Evolutionary conservation across 345 rosid genomes (phyloP).

Genomic region (Sisymbrium irio): DNA sequence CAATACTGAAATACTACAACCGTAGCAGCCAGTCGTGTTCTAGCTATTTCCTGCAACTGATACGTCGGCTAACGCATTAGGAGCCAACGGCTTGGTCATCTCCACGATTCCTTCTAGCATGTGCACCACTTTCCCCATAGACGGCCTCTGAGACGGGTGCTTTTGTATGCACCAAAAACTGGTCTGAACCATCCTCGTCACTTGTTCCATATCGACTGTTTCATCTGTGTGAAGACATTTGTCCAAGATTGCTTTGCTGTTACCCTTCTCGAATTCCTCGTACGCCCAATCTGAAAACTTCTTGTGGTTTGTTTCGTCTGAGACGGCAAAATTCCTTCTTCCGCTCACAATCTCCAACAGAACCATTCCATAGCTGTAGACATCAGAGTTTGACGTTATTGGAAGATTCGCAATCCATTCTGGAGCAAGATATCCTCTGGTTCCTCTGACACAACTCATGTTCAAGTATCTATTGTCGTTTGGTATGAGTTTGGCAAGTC

Average conservation of each 20-base stretch:
- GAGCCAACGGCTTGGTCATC: conserved; percentile 51
- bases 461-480: conserved; percentile 31
- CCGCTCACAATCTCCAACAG: conserved; percentile 58
- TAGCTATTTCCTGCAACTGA: background rate
- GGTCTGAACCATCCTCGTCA: conserved; percentile 30
- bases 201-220: conserved; percentile 45
- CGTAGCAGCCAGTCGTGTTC: background rate
- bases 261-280: conserved; percentile 54
- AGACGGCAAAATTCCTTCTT: conserved; percentile 44
- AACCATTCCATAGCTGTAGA: conserved; percentile 66
- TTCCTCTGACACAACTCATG: conserved; percentile 41
- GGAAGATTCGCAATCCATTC: conserved; percentile 55
- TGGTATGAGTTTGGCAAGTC: background rate
- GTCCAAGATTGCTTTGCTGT: conserved; percentile 35
- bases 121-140: conserved; percentile 55
- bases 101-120: conserved; percentile 58
- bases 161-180: conserved; percentile 65
- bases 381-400: conserved; percentile 52
- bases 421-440: conserved; percentile 55
- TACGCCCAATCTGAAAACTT: conserved; percentile 65
- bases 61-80: conserved; percentile 37
- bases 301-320: conserved; percentile 38
- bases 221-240: conserved; percentile 38
- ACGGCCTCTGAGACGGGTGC: conserved; percentile 55
- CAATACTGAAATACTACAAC: background rate